Evolutionary conservation across 2,329 filamentous ascomycete genomes (phyloP), one percentile per base, ranked within the genome.

Genomic region (Ascochyta viciae-villosae): DNA sequence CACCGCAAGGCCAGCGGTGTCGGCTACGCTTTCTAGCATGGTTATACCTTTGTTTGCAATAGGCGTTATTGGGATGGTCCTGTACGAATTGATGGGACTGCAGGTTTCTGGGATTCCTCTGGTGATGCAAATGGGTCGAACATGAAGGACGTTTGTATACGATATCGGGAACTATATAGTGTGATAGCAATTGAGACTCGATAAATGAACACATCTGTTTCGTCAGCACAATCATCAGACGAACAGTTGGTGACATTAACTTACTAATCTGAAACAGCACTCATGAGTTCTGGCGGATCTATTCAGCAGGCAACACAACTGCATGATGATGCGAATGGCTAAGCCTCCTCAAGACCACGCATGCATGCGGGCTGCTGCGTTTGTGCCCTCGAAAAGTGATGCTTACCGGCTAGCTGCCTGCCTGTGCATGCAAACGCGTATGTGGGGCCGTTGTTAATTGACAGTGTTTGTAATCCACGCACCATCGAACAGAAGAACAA

Each of bases 1-100:
- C 68, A 74, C 50, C 70, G 80, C 62, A 80, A 78, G 56, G 71
- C 77, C 12, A 79, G 74, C 65, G 78, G 68, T 55, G 68, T 73
- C 39, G 52, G 50, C n/a, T 48, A 52, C 27, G 34, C 41, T 41
- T 51, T 54, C 39, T 61, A 37, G 23, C 26, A 19, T 35, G 26
- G 34, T 27, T 49, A 42, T 49, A 34, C 23, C 22, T 44, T 29
- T 45, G 40, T 40, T 46, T 35, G 29, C 35, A 40, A 27, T 8
- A 15, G 50, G 50, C 41, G 45, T 53, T 50, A 16, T 24, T 35
- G 10, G 22, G 24, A 3, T 19, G 38, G 7, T 40, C n/a, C 19
- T 44, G 43, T 42, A 31, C 34, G 39, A 39, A 38, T 47, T 27
- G 34, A 26, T 15, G 38, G 49, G 23, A 37, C 16, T 43, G 45